A percentile compares a stretch with the other conserved stretches of the same genome.
Evolutionary conservation across 2,329 filamentous ascomycete species (phyloP).

Genomic region (Cladosporium sp.): DNA sequence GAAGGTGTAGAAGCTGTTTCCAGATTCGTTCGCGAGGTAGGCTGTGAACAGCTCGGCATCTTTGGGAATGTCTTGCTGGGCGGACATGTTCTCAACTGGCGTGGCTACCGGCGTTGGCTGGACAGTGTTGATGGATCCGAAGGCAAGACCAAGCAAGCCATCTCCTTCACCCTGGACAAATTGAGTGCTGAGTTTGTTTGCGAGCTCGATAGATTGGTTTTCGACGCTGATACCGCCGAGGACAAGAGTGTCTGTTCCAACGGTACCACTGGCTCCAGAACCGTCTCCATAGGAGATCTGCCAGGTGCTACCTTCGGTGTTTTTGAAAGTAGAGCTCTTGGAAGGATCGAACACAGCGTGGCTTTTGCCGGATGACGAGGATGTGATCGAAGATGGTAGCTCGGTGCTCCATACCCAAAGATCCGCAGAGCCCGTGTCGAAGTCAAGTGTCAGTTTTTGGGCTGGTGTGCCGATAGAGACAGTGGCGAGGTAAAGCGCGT

Average conservation of each 20-base stretch:
- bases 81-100: conserved; percentile 71
- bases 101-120: conserved; percentile 66
- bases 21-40: conserved; percentile 57
- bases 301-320: conserved; percentile 57
- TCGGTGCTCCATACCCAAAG: conserved; percentile 71
- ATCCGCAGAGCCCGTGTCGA: conserved; percentile 76
- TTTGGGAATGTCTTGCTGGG: conserved; percentile 45
- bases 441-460: conserved; percentile 68
- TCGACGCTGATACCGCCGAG: conserved; percentile 66
- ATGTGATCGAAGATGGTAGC: conserved; percentile 61
- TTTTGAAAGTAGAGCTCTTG: conserved; percentile 55
- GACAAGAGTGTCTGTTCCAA: conserved; percentile 67
- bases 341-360: conserved; percentile 60
- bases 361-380: conserved; percentile 45
- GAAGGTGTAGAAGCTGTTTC: conserved; percentile 72
- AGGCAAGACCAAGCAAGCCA: conserved; percentile 69
- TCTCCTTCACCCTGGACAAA: conserved; percentile 64
- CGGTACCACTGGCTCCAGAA: conserved; percentile 65
- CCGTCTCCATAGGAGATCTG: conserved; percentile 69
- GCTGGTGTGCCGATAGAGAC: conserved; percentile 70
- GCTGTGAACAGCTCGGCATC: conserved; percentile 71
- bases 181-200: conserved; percentile 58
- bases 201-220: conserved; percentile 68
- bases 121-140: conserved; percentile 66
- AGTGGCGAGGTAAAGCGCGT: conserved; percentile 67